Base-by-base conservation (phyloP, 2,329 filamentous ascomycete genomes). In the Bipolaris cookei region DNA sequence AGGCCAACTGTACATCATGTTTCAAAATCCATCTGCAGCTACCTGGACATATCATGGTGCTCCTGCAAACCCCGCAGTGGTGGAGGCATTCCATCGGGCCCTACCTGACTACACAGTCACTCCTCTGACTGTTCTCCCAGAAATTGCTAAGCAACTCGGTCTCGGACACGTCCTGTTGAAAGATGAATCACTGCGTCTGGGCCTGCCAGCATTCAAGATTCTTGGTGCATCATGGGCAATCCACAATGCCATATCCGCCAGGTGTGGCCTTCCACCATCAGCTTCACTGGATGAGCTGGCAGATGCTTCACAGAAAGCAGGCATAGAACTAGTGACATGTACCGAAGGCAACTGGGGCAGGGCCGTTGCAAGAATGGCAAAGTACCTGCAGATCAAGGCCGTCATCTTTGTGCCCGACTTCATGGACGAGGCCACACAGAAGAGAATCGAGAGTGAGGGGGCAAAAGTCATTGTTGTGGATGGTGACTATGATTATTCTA, bases 271-370 rank as follows among this genome's bases (percentile, higher is more conserved):
- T 0, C 72, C 80, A 0, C 61, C 78, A 0, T 77, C 78, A 1
- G 70, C 80, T 0, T 69, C 76, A 3, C 66, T 88, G 0, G 75
- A 80, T 0, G 74, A 80, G 0, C 63, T 88, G 1, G 76, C 77
- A 2, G 21, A 49, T n/a, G 62, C 60, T 16, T 66, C 67, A n/a
- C 51, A 59, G 8, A 43, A 61, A 14, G 43, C 54, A 3, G 53
- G 55, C 0, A 44, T 71, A 3, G 54, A 89, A 0, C 70, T 91
- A 0, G 82, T 88, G 38, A 86, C 89, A 0, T 87, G 87, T 1
- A 91, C 89, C 0, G 90, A 91, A 46, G 91, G 90, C 0, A 94
- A 94, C 62, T 89, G 90, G 79, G 90, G 91, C 0, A 80, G 90
- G 1, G 90, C 91, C 0, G 83, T 92, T 1, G 88, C 89, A 0